Conservation (phyloP, 1,284 basidiomycete species). For the Testicularia cyperi region DNA sequence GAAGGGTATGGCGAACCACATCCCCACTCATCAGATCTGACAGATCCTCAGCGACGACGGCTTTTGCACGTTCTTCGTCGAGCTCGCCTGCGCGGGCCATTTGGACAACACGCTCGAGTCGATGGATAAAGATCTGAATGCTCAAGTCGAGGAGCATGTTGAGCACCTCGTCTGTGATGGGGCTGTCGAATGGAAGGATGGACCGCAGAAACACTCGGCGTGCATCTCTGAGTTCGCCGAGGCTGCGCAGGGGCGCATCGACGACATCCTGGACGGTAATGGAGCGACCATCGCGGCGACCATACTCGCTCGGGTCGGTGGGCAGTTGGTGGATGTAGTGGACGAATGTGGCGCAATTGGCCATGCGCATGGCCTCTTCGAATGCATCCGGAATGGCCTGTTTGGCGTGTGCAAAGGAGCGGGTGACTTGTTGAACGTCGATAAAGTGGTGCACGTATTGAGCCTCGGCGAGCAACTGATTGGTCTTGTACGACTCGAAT, state of each 20-base stretch:
- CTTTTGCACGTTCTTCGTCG: conserved; percentile 11
- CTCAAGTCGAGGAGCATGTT: conserved; percentile 44
- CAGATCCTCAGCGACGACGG: conserved; percentile 14
- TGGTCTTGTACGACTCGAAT: conserved; percentile 43
- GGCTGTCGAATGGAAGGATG: conserved; percentile 34
- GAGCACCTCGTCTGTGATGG: conserved; percentile 35
- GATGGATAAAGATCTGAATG: conserved; percentile 45
- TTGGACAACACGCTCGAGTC: conserved; percentile 23
- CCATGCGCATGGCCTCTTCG: conserved; percentile 41
- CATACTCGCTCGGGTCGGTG: conserved; percentile 9
- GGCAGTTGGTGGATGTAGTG: conserved; percentile 46
- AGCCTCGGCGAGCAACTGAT: conserved; percentile 38
- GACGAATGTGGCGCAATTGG: conserved; percentile 49
- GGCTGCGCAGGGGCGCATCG: conserved; percentile 22
- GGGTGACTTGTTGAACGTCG: conserved; percentile 30
- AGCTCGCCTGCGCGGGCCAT: conserved; percentile 11
- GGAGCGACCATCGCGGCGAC: conserved; percentile 7
- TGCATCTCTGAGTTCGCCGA: conserved; percentile 44
- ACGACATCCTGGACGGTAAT: conserved; percentile 19
- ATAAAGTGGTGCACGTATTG: conserved; percentile 47
- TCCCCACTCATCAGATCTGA: conserved; percentile 30
- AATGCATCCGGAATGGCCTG: conserved; percentile 20
- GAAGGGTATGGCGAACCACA: conserved; percentile 23
- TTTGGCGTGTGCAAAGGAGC: conserved; percentile 12
- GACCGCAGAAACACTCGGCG: conserved; percentile 37